Evolutionary conservation across 371 early-diverging fungal genomes (phyloP).

Genomic region (Mucor velutinosus): DNA sequence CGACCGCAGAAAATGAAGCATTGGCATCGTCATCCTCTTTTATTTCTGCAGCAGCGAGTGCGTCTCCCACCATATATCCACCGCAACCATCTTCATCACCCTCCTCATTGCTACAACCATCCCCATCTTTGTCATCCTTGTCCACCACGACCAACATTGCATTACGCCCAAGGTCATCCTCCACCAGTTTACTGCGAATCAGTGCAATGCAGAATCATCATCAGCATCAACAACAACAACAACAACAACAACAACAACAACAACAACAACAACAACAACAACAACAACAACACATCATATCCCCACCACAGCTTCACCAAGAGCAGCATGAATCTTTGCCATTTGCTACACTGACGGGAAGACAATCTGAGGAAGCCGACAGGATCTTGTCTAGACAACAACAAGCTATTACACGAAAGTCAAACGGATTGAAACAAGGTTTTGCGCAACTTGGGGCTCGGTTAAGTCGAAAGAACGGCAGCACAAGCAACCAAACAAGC

Average conservation of each 20-base stretch:
- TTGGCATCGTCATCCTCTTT: background rate
- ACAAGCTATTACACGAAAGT: background rate
- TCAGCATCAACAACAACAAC: background rate
- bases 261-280: background rate
- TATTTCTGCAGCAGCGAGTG: background rate
- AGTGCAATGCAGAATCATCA: constrained; percentile 5
- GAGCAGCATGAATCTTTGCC: background rate
- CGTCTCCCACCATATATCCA: background rate
- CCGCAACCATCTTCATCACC: background rate
- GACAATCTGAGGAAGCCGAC: constrained; percentile 14
- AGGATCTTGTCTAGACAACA: background rate
- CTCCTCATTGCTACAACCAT: background rate
- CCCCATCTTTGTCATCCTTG: background rate
- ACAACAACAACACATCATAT: background rate
- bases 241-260: background rate
- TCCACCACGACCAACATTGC: background rate
- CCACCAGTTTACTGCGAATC: constrained; percentile 5
- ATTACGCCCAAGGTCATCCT: background rate
- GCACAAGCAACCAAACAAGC: background rate
- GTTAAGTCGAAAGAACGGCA: constrained; percentile 4
- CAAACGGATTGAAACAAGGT: constrained; percentile 16
- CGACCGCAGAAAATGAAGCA: background rate
- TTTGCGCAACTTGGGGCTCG: constrained; percentile 15
- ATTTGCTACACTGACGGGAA: constrained; percentile 7
- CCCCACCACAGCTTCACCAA: background rate